phyloP scores from a whole-genome alignment of 441 rosid species.

The Populus trichocarpa region DNA sequence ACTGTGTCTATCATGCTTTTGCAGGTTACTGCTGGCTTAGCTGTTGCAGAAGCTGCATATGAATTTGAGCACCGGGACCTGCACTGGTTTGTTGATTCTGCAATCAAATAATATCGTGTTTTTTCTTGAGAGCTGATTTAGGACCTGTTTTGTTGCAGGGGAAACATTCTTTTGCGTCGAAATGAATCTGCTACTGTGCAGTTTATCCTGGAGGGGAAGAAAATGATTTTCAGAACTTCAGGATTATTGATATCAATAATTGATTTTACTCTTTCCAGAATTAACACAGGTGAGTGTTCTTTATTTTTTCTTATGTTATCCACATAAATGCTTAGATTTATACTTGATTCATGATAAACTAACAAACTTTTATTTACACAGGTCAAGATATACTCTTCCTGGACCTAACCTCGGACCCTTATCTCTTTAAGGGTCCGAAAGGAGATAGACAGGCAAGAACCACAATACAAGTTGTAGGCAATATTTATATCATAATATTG shows the following conservation, averaged over 20 bases:
- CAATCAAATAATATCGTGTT: not conserved
- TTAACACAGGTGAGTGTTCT: constrained; percentile 60
- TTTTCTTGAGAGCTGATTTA: constrained; percentile 15
- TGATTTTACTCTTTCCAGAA: constrained; percentile 92
- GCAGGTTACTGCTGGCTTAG: constrained; percentile 82
- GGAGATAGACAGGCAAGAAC: constrained; percentile 81
- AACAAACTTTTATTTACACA: constrained; percentile 22
- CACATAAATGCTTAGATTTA: constrained; percentile 12
- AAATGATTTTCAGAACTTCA: constrained; percentile 42
- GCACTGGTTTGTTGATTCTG: constrained; percentile 58
- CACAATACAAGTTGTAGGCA: not conserved
- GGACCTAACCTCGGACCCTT: constrained; percentile 81
- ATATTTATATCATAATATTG: not conserved
- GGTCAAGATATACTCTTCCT: constrained; percentile 84
- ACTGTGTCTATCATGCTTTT: constrained; percentile 14
- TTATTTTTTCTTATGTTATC: not conserved
- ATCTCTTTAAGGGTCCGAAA: constrained; percentile 85
- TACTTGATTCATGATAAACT: not conserved
- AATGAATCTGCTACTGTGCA: constrained; percentile 41
- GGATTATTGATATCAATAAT: constrained; percentile 74
- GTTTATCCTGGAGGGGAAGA: constrained; percentile 64
- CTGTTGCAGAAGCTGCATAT: constrained; percentile 92
- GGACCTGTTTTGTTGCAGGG: constrained; percentile 48
- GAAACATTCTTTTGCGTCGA: constrained; percentile 79
- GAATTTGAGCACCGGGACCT: constrained; percentile 95